These are phyloP conservation scores for Aspergillus cejpii DNA, from an alignment of 2,329 filamentous ascomycete species.

Conservation along the genomic window DNA sequence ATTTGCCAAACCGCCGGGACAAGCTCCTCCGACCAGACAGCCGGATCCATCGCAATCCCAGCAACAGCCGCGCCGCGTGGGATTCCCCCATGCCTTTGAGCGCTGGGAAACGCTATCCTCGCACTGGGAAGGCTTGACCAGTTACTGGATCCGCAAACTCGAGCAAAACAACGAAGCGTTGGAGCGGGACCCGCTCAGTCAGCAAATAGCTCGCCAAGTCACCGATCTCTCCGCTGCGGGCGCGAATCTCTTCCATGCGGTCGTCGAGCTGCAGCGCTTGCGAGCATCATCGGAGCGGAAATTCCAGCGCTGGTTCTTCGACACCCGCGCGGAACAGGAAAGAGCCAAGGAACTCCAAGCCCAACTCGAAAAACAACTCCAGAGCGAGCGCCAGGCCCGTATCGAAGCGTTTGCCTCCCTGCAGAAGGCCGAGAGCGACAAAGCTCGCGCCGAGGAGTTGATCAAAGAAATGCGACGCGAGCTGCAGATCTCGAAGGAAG, in stretches of 20 bases:
- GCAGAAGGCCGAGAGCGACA: constrained; percentile 62
- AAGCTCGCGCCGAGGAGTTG: constrained; percentile 64
- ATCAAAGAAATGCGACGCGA: constrained; percentile 90
- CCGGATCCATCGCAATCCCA: constrained; percentile 24
- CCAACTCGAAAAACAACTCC: constrained; percentile 68
- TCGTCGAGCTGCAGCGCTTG: constrained; percentile 89
- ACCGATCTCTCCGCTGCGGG: constrained; percentile 95
- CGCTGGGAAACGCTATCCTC: constrained; percentile 95
- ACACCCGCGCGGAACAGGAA: constrained; percentile 83
- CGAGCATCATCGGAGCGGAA: constrained; percentile 94
- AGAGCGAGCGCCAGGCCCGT: constrained; percentile 64
- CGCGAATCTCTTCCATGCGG: constrained; percentile 93
- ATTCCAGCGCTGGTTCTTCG: constrained; percentile 98
- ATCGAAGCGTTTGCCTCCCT: constrained; percentile 61
- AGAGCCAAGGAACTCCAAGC: constrained; percentile 74
- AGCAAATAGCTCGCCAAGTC: constrained; percentile 87
- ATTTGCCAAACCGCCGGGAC: constrained; percentile 21
- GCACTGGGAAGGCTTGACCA: constrained; percentile 95
- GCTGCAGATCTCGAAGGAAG: constrained; percentile 88
- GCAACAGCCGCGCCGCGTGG: constrained; percentile 48
- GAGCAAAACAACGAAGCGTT: constrained; percentile 87
- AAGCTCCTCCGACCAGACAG: constrained; percentile 22
- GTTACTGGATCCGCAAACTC: constrained; percentile 90
- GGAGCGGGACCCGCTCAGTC: constrained; percentile 70
- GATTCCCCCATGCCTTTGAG: constrained; percentile 94